Evolutionary conservation across 176 grass and related monocot species (phyloP).

Genomic region (Poa annua): DNA sequence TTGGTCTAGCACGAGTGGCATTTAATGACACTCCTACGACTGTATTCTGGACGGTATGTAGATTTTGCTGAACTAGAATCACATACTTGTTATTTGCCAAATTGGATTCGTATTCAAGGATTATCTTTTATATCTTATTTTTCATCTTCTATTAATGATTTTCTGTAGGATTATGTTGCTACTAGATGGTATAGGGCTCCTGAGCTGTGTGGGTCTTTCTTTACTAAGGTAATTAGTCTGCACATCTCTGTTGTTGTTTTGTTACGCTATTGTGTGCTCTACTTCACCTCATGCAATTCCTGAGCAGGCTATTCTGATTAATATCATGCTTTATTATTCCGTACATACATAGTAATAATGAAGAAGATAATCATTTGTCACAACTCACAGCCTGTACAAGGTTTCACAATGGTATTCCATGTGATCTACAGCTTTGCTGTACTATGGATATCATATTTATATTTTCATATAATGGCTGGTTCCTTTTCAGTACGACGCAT

Average conservation of each 20-base stretch:
- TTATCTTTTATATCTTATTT: conserved; percentile 3
- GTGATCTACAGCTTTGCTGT: conserved; percentile 6
- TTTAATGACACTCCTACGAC: conserved; percentile 90
- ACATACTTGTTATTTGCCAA: not conserved
- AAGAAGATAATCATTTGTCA: not conserved
- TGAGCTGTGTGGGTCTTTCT: conserved; percentile 96
- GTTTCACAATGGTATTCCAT: conserved; percentile 10
- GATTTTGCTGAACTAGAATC: conserved; percentile 24
- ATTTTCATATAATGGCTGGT: not conserved
- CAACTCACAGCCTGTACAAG: not conserved
- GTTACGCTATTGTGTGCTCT: not conserved
- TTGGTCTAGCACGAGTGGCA: conserved; percentile 95
- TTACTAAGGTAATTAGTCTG: conserved; percentile 77
- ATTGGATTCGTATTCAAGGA: conserved; percentile 5
- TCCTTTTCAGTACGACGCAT: not conserved
- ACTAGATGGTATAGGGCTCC: conserved; percentile 99
- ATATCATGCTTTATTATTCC: not conserved
- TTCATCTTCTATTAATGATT: conserved; percentile 28
- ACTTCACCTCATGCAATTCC: conserved; percentile 11
- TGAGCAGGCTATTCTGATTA: conserved; percentile 17
- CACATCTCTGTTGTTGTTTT: conserved; percentile 40
- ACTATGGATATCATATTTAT: not conserved
- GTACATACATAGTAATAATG: not conserved
- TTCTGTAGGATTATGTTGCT: conserved; percentile 93
- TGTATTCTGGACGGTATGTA: conserved; percentile 96